Evolutionary conservation across 1,139 yeast genomes (phyloP), one percentile per base, ranked within the genome.

Genomic region (Candida tunisiensis): DNA sequence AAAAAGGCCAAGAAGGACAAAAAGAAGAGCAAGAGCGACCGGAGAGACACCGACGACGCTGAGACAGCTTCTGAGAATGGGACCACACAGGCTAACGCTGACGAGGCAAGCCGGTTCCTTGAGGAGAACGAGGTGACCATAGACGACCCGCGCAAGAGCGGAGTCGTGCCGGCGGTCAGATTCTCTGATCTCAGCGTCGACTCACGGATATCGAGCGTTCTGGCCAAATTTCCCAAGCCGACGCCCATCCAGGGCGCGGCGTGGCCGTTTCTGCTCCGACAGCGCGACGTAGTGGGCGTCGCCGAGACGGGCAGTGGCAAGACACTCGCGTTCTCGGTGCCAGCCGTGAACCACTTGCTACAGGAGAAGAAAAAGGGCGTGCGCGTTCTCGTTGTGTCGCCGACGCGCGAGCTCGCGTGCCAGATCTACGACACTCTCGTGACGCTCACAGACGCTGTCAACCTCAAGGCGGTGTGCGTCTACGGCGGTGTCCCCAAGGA

Each of bases 301-400:
- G 98, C 98, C 16, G 96, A 88, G 57, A 88, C 98, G 8, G 98
- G 98, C 25, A 82, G 94, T 0, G 98, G 98, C 45, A 88, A 88
- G 53, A 88, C 98, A 0, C 74, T 85, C 54, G 96, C 96, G 1
- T 88, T 88, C 50, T 94, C 96, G 45, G 92, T 88, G 12, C 99
- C 99, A 24, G 95, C 95, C n/a, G 66, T 88, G 32, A 66, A 82
- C 49, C 15, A 23, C 13, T 25, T 24, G 12, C 11, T 6, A 4
- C 54, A 30, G 16, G 29, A 30, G 9, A 27, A 27, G 26, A 15
- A 20, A 21, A 53, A 55, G 23, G 79, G 78, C 11, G 62, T 79
- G 32, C 69, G 70, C 41, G 92, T 83, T 5, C 63, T 91, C 35
- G 82, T 79, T 35, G 74, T 88, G 30, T 83, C 96, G 2, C 99